These are phyloP conservation scores for Plectosphaerella sp. DNA, from an alignment of 2,329 filamentous ascomycete genomes.

Conservation along the genomic window DNA sequence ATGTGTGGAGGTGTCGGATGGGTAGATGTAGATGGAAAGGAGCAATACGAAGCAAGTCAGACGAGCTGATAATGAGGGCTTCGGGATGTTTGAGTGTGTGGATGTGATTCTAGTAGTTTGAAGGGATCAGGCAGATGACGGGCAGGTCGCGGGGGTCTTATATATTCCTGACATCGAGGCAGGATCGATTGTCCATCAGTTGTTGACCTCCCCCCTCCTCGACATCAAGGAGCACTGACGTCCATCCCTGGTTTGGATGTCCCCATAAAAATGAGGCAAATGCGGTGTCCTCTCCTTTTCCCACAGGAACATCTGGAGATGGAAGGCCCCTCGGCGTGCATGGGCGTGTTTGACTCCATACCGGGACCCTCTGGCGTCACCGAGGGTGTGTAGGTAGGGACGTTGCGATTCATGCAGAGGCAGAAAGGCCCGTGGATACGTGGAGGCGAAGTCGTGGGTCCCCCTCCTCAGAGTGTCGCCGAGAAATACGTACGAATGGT, in stretches of 20 bases:
- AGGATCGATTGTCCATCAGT: not conserved
- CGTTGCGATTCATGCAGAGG: not conserved
- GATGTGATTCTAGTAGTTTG: not conserved
- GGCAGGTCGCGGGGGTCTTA: not conserved
- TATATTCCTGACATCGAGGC: not conserved
- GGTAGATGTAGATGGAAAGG: not conserved
- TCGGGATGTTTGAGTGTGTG: not conserved
- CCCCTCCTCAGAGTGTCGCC: no score
- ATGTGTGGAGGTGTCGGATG: not conserved
- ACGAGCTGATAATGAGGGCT: not conserved
- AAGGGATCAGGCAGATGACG: not conserved
- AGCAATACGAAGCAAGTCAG: not conserved
- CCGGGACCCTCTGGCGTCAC: conserved; percentile 3
- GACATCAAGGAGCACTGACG: not conserved
- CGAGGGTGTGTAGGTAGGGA: not conserved
- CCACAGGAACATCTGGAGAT: conserved; percentile 1
- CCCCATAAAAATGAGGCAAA: conserved; percentile 15
- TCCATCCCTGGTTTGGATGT: not conserved
- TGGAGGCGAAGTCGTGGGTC: not conserved
- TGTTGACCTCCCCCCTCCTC: no score
- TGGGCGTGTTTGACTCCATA: not conserved
- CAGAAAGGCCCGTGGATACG: not conserved
- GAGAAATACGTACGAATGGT: not conserved
- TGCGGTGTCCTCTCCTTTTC: conserved; percentile 5
- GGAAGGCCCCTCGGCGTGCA: not conserved